phyloP scores from a whole-genome alignment of 2,329 filamentous ascomycete species.

The Ophiognomonia clavigignenti-juglandacearum region DNA sequence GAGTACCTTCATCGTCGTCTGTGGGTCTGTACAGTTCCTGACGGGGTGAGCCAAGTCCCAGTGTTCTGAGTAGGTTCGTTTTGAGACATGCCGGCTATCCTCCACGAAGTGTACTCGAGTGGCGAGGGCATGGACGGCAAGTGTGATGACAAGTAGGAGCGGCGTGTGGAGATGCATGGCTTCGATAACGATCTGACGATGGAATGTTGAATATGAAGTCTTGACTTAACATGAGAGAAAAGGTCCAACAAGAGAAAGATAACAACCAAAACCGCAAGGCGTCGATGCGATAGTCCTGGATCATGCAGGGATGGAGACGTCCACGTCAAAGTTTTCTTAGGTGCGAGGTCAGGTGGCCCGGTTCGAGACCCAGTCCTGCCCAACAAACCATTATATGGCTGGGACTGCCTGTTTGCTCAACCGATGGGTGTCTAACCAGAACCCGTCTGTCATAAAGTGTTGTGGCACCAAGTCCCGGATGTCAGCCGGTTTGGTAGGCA shows the following conservation, averaged over 20 bases:
- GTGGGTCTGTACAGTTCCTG: slow-evolving; percentile 4
- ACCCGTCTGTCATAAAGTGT: background rate
- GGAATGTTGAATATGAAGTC: too few relatives aligned
- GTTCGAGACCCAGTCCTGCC: background rate
- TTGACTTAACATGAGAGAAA: too few relatives aligned
- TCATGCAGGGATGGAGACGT: background rate
- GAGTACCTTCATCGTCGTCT: background rate
- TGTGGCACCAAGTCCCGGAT: background rate
- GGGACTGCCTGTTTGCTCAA: background rate
- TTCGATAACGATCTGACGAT: background rate
- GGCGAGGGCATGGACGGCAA: background rate
- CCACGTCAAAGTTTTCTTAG: background rate
- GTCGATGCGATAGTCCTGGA: background rate
- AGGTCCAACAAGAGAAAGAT: too few relatives aligned
- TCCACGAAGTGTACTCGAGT: background rate
- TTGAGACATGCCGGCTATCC: background rate
- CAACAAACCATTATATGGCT: background rate
- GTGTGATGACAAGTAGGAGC: background rate
- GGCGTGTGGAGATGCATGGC: background rate
- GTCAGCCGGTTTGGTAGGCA: background rate
- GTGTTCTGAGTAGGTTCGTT: slow-evolving; percentile 7
- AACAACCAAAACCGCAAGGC: background rate
- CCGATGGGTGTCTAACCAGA: background rate
- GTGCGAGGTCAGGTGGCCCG: background rate
- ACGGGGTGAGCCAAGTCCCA: slow-evolving; percentile 3